A percentile compares a stretch with the other conserved stretches of the same genome.
Conservation (phyloP, 495 filamentous ascomycete species). For the Xylaria longipes region DNA sequence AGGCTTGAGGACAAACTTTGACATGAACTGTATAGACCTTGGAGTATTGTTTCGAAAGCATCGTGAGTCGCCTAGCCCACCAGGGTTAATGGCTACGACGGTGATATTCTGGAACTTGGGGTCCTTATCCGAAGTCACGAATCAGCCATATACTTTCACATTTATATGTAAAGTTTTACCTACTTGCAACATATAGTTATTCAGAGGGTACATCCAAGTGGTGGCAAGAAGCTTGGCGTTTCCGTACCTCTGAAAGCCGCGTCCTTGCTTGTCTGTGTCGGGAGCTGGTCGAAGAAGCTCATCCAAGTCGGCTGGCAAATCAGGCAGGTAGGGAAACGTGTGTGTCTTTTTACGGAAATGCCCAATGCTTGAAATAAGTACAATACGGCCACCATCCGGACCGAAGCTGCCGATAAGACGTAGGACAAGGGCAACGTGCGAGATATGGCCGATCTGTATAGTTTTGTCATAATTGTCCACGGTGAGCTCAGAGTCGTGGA, state of each 20-base stretch:
- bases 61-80: slow-evolving; percentile 52
- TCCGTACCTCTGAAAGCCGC: slow-evolving; percentile 45
- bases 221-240: slow-evolving; percentile 48
- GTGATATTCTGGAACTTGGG: slow-evolving; percentile 47
- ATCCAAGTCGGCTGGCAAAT: slow-evolving; percentile 25
- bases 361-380: slow-evolving; percentile 45
- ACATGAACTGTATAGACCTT: slow-evolving; percentile 26
- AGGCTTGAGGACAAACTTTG: slow-evolving; percentile 38
- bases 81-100: slow-evolving; percentile 53
- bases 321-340: slow-evolving; percentile 5
- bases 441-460: slow-evolving; percentile 50
- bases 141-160: background rate
- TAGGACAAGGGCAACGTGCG: slow-evolving; percentile 51
- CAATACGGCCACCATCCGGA: slow-evolving; percentile 45
- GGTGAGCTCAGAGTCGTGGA: slow-evolving; percentile 42
- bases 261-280: slow-evolving; percentile 15
- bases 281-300: slow-evolving; percentile 19
- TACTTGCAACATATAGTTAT: slow-evolving; percentile 45
- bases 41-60: slow-evolving; percentile 48
- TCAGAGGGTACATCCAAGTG: slow-evolving; percentile 52
- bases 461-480: slow-evolving; percentile 49
- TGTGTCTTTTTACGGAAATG: slow-evolving; percentile 46
- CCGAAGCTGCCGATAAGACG: slow-evolving; percentile 48
- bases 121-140: slow-evolving; percentile 27
- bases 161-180: background rate